Base-by-base conservation (phyloP, 768 basidiomycete species). In the Amanita inopinata region DNA sequence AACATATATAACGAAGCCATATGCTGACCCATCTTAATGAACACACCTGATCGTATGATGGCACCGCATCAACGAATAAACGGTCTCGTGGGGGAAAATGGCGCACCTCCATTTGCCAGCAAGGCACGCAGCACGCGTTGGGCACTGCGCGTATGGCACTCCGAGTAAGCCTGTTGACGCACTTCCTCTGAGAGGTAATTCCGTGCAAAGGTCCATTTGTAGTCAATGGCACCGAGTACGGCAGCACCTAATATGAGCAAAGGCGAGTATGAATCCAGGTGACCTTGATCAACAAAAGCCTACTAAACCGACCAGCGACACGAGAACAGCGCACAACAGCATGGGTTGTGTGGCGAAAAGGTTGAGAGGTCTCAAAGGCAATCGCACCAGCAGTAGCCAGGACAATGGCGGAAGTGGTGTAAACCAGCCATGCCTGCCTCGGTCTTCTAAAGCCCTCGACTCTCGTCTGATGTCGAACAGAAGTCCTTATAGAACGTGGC, bases 1-100 rank as follows among this genome's bases (percentile, higher is more conserved):
- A 77, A 65, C 11, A 75, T 65, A 27, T 69, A 55, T 47, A 87
- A 66, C 59, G 69, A 56, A 65, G 83, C 56, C 84, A 86, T 64
- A 83, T 81, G 67, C 80, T 99, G 94, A 2, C 93, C 96, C 53
- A 90, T 60, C 56, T 91, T 89, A 53, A 92, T 87, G 58, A 86
- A 90, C 17, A 91, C 75, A 12, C 85, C 85, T 80, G 20, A 40
- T 48, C 12, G 46, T 32, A 34, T 28, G 31, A 31, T n/a, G n/a
- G n/a, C n/a, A n/a, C n/a, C n/a, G n/a, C n/a, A 20, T 47, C 18
- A 14, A 18, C 17, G 17, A 12, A 27, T 15, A 14, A 45, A 43
- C 18, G 38, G 19, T n/a, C 11, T 20, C 4, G 11, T 10, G 5
- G 14, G 24, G 17, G 10, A 8, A 9, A 10, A n/a, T 45, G 5